phyloP scores from a whole-genome alignment of 140 eudicot genomes.

The Stevia rebaudiana region DNA sequence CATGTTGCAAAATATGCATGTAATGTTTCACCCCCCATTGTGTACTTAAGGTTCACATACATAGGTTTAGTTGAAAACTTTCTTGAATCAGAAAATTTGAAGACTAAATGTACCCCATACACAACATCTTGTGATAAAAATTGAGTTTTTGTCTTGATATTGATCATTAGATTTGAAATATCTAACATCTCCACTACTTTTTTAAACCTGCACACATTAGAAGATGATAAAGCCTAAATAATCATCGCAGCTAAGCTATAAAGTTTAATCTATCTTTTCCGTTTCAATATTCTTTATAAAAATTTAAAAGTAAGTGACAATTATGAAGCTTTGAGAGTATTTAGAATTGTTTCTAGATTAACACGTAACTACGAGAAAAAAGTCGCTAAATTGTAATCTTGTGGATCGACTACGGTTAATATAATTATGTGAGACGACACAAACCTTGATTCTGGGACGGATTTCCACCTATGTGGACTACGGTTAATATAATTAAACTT shows the following conservation, averaged over 20 bases:
- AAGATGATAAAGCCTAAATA: neutral
- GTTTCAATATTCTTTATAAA: no score
- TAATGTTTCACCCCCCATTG: neutral
- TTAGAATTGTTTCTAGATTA: no score
- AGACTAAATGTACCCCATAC: neutral
- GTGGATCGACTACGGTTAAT: no score
- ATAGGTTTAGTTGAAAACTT: neutral
- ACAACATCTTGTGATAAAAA: neutral
- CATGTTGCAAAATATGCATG: slow-evolving; percentile 3
- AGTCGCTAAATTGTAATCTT: no score
- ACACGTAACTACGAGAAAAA: no score
- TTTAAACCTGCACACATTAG: slow-evolving; percentile 12
- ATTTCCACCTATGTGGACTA: neutral
- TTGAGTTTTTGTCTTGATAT: slow-evolving; percentile 6
- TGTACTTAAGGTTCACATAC: slow-evolving; percentile 9
- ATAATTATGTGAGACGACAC: neutral
- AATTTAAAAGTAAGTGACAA: no score
- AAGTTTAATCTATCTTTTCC: no score
- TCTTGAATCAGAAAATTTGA: slow-evolving; percentile 1
- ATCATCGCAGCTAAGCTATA: no score
- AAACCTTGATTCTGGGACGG: neutral
- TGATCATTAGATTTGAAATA: neutral
- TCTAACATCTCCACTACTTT: slow-evolving; percentile 4
- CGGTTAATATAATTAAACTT: neutral
- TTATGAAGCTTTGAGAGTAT: no score